Evolutionary conservation across 1,284 basidiomycete genomes (phyloP).

Genomic region (Trametes versicolor): DNA sequence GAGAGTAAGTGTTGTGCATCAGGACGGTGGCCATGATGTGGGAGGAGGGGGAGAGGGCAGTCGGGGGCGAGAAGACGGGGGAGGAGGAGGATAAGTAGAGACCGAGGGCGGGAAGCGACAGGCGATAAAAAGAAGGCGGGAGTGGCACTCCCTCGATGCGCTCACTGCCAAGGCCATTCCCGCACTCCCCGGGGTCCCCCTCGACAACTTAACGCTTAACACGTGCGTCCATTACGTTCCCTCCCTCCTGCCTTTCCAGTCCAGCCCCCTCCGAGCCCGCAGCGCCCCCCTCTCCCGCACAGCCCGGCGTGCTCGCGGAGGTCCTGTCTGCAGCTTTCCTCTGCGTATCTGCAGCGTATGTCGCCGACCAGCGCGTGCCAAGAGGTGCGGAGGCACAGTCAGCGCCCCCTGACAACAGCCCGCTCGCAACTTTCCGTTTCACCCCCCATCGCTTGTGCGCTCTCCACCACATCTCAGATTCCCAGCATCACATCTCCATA

Average conservation of each 20-base stretch:
- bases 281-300: constrained; percentile 3
- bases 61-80: constrained; percentile 50
- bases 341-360: too few species aligned
- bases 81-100: constrained; percentile 35
- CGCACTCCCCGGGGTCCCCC: constrained; percentile 38
- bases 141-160: constrained; percentile 27
- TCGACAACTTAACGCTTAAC: constrained; percentile 26
- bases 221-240: constrained; percentile 37
- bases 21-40: constrained; percentile 40
- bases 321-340: not conserved
- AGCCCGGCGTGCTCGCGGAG: not conserved
- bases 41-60: constrained; percentile 37
- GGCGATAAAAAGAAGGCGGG: constrained; percentile 33
- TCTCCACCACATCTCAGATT: constrained; percentile 32
- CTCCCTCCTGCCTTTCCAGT: constrained; percentile 13
- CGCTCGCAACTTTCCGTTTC: constrained; percentile 35
- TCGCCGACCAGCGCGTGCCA: constrained; percentile 18
- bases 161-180: constrained; percentile 26
- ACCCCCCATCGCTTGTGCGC: constrained; percentile 31
- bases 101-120: constrained; percentile 28
- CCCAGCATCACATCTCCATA: constrained; percentile 32
- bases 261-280: constrained; percentile 2
- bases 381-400: constrained; percentile 12
- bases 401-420: constrained; percentile 27
- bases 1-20: constrained; percentile 19